Base-by-base conservation (phyloP, 2,329 filamentous ascomycete species). In the Fusarium bactridioides region DNA sequence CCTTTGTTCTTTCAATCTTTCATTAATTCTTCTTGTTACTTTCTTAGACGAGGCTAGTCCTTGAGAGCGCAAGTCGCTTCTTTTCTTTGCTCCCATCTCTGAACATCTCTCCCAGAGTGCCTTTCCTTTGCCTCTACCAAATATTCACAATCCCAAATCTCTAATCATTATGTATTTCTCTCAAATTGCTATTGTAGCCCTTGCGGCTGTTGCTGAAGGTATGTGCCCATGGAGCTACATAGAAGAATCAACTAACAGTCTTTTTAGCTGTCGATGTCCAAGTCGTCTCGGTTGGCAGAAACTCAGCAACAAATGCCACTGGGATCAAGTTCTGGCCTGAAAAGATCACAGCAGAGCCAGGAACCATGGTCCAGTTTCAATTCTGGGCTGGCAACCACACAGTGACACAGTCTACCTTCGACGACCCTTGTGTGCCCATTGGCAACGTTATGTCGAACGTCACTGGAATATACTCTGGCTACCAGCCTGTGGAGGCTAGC, bases 331-430 rank as follows among this genome's bases (percentile, higher is more conserved):
- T 90, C 85, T 89, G 83, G 70, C 93, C 93, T 44, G 85, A 92
- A 74, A 90, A 87, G 77, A 80, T 95, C 79, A 85, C 84, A 70
- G 92, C 90, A 37, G 79, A 82, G n/a, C 82, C 85, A 5, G 93
- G 93, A 72, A 85, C 87, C 75, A 86, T 89, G 83, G 85, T 92
- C 18, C 88, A 91, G 82, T 92, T 92, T 85, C 89, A 91, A 80
- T 92, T 92, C 84, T 84, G 85, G 70, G 84, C 84, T 13, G 87
- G 86, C 75, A 95, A 95, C 85, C 93, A 95, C 87, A 94, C 92
- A 56, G 89, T 94, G 64, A 92, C 91, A 21, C 92, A 94, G 84
- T 93, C 93, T 51, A 90, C 86, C 76, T 95, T 95, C 77, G 90
- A 92, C 76, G 82, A 87, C 62, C 92, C 92, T 18, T 94, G 93